Conservation (phyloP, 495 filamentous ascomycete genomes). For the Penicillium maclennaniae region DNA sequence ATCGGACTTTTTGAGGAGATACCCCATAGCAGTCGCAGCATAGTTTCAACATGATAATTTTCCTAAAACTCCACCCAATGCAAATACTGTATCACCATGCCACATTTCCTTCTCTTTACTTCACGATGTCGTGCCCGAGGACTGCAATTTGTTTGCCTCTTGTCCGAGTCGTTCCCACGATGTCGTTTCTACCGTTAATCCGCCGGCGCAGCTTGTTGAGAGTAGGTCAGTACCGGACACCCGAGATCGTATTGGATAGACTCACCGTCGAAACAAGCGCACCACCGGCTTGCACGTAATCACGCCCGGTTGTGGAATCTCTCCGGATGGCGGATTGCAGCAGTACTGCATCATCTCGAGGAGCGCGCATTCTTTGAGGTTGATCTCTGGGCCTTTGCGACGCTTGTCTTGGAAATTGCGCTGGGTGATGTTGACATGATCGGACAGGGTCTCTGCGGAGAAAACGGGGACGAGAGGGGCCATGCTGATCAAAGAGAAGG, state of each 20-base stretch:
- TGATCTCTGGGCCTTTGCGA: constrained; percentile 43
- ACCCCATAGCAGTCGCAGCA: constrained; percentile 30
- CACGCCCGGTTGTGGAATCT: constrained; percentile 49
- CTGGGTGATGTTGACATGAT: constrained; percentile 38
- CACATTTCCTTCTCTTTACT: not conserved
- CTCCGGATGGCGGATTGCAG: constrained; percentile 58
- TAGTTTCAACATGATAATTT: constrained; percentile 13
- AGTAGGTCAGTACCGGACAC: not conserved
- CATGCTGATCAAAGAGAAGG: constrained; percentile 21
- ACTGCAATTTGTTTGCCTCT: constrained; percentile 24
- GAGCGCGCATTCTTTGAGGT: constrained; percentile 67
- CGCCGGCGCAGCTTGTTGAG: constrained; percentile 67
- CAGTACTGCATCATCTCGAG: constrained; percentile 79
- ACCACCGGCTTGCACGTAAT: constrained; percentile 71
- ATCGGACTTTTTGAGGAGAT: constrained; percentile 35
- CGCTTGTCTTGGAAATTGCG: constrained; percentile 44
- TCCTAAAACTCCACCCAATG: constrained; percentile 29
- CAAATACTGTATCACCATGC: constrained; percentile 4
- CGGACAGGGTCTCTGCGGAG: constrained; percentile 34
- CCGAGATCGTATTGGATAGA: not conserved
- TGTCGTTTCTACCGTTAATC: constrained; percentile 79
- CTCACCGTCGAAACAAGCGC: constrained; percentile 76
- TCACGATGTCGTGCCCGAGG: constrained; percentile 3
- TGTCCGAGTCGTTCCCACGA: constrained; percentile 57
- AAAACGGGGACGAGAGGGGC: constrained; percentile 43